Base-by-base conservation (phyloP, 1,139 yeast species). In the Arxiozyma telluris region DNA sequence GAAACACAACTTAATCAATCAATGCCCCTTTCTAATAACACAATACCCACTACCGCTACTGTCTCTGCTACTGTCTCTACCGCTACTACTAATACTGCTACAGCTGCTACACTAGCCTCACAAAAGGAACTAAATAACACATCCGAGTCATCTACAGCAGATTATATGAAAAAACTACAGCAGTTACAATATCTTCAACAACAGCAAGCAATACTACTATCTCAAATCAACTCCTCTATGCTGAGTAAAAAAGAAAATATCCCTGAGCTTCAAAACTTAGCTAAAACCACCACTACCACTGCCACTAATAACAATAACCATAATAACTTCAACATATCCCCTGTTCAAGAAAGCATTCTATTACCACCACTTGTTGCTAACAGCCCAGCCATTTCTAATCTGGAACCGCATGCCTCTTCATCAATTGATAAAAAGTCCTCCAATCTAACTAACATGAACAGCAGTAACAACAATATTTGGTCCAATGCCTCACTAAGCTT, bases 101-200 rank as follows among this genome's bases (percentile, higher is more conserved):
- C 47, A 9, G 30, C 47, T 6, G 41, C 47, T 5, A 22, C 41
- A 1, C 17, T 30, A 20, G 41, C 47, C 0, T 20, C 34, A 18
- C 47, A 45, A 30, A 45, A 45, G 18, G 47, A 45, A 18, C 4
- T 45, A n/a, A 30, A 27, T 20, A 45, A 9, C 7, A 6, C 25
- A 18, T 45, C 41, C 1, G 49, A 46, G 17, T 43, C 49, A 46
- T 34, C 38, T 22, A 3, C 39, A 17, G 6, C 39, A 4, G 43
- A 54, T 42, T 54, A 54, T 20, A 42, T 53, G 27, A 54, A 57
- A 41, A 54, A 55, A 20, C 47, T 55, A 12, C 58, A 57, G 44
- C 53, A 56, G 34, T 47, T 54, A 23, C 59, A 56, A 50, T 53
- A 49, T 18, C 47, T 54, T 30, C 55, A 54, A 47, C 54, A 54